Base-by-base conservation (phyloP, 2,329 filamentous ascomycete genomes). In the Fusarium sambucinum region DNA sequence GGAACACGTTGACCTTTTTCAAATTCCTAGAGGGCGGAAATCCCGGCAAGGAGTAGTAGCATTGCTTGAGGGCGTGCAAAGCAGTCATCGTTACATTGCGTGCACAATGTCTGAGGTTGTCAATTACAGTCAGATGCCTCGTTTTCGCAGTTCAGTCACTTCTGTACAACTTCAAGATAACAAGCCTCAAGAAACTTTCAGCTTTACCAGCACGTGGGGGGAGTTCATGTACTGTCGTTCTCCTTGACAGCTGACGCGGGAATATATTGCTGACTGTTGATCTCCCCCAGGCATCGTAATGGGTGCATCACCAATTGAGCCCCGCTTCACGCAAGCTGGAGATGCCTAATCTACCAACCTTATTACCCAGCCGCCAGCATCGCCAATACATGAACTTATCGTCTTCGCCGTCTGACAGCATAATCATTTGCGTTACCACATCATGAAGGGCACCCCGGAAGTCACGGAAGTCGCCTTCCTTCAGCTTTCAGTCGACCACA, bases 381-480 rank as follows among this genome's bases (percentile, higher is more conserved):
- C 29, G 32, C 13, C n/a, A 14, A 17, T 21, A 17, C 7, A 52
- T 13, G 11, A 14, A 16, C 14, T 21, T 35, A 6, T 1, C 3
- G 14, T 17, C 11, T 45, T 17, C 3, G 10, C 17, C 25, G 53
- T 55, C 25, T 23, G 27, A 14, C 27, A 33, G n/a, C 35, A 23
- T 25, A 35, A 17, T 6, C 21, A 35, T 45, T 40, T 5, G 1
- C 29, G 8, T n/a, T 46, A 23, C 27, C 38, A 37, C 66, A 62
- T 33, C 51, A 80, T 83, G 81, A 37, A 76, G 14, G n/a, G 21
- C 38, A 76, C 83, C 62, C 80, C 79, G 19, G 82, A 84, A 70
- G 75, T 83, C 63, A 80, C 79, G 19, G 82, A 84, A 70, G 75
- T 81, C 55, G 80, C 79, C 37, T 62, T 80, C 55, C 59, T 82